phyloP scores from a whole-genome alignment of 1,284 basidiomycete genomes.

The Tylopilus sp. region DNA sequence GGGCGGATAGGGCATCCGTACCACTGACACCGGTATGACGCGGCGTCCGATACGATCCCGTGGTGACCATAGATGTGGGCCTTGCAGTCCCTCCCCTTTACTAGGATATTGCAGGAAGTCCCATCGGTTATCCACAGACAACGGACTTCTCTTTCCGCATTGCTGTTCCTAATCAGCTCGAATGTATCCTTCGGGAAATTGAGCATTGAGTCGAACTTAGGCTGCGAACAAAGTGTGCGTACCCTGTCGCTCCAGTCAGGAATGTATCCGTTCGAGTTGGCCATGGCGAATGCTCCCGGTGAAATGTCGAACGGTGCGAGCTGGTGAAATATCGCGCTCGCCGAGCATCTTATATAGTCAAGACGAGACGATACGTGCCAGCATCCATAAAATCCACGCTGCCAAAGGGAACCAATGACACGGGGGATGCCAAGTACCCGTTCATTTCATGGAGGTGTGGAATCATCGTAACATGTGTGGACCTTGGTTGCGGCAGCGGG shows the following conservation, averaged over 20 bases:
- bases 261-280: background rate
- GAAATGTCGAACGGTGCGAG: background rate
- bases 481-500: background rate
- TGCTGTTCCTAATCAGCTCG: background rate
- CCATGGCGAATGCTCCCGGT: background rate
- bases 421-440: background rate
- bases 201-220: background rate
- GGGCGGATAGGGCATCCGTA: background rate
- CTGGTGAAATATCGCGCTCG: background rate
- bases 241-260: constrained; percentile 1
- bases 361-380: constrained; percentile 4
- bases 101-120: background rate
- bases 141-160: constrained; percentile 1
- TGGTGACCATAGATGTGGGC: constrained; percentile 9
- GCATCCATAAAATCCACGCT: background rate
- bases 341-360: background rate
- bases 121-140: constrained; percentile 12
- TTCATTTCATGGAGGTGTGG: constrained; percentile 1
- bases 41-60: constrained; percentile 1
- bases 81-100: constrained; percentile 6
- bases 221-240: background rate
- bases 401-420: background rate
- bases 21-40: constrained; percentile 15
- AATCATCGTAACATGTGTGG: background rate
- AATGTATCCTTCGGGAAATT: constrained; percentile 5